Base-by-base conservation (phyloP, 2,329 filamentous ascomycete genomes). In the Cadophora sp. region DNA sequence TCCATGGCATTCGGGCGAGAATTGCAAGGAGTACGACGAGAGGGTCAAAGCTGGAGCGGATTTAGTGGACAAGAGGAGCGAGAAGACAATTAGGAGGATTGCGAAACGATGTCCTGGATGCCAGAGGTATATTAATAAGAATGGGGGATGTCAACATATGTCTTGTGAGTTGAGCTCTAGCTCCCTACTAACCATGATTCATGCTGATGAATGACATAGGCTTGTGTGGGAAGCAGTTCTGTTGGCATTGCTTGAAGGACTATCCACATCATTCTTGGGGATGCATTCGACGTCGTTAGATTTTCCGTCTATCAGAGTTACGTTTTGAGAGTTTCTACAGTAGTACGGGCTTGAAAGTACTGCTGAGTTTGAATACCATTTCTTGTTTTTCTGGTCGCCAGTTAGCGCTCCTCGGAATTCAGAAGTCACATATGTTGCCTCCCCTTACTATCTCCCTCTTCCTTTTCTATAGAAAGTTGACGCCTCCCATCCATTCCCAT, bases 31-130 rank as follows among this genome's bases (percentile, higher is more conserved):
- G 39, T 72, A 67, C 20, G 67, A 66, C 50, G 36, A 36, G 18
- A 60, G 39, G 27, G 20, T 61, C 0, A n/a, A 47, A 5, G 43
- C 43, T 16, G 48, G 59, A 8, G 56, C 60, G 24, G 43, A 39
- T 22, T 53, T 55, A 8, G 24, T 24, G n/a, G 64, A 69, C 2
- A 67, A 55, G 58, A 67, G 63, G 60, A 71, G 61, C 11, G 62
- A 70, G 66, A 69, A 66, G 53, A 64, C 64, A 13, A 65, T 72
- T 16, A 60, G 36, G 51, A 70, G 62, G 64, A 66, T 68, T 45
- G 65, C 70, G 22, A 72, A 72, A 61, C 64, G 55, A 22, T 72
- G 70, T 58, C 70, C 70, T 18, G 64, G 64, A 9, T 71, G 70
- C 53, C 22, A 66, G 45, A 55, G 66, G 33, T 68, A 48, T 50